Evolutionary conservation across 768 basidiomycete genomes (phyloP).

Genomic region (Basidioascus undulatus): DNA sequence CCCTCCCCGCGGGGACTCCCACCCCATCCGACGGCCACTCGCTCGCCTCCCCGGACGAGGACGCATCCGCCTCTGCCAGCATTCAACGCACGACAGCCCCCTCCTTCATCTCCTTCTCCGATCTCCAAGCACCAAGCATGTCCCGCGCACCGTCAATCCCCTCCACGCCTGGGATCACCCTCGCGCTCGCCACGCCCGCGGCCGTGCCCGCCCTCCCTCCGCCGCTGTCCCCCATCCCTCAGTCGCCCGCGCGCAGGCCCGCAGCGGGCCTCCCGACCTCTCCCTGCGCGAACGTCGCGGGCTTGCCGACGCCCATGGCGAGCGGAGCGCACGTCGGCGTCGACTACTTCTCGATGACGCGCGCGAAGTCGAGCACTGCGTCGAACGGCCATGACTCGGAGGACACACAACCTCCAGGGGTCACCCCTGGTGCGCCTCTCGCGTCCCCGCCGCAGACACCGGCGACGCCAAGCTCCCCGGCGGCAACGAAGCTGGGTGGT

Average conservation of each 20-base stretch:
- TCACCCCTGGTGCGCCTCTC: too few species aligned
- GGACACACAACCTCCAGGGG: too few species aligned
- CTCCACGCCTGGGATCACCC: constrained; percentile 14
- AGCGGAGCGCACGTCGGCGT: constrained; percentile 2
- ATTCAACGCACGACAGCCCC: background rate
- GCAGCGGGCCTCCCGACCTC: background rate
- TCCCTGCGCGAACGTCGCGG: constrained; percentile 1
- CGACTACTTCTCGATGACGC: constrained; percentile 9
- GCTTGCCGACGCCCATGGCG: constrained; percentile 4
- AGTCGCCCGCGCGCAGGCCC: too few species aligned
- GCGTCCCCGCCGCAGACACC: constrained; percentile 22
- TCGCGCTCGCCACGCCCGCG: constrained; percentile 37
- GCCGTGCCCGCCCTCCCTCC: constrained; percentile 44
- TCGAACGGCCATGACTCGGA: too few species aligned
- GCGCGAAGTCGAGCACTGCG: too few species aligned
- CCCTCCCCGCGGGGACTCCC: background rate
- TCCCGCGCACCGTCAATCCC: background rate
- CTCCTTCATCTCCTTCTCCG: constrained; percentile 6
- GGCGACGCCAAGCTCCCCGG: constrained; percentile 21
- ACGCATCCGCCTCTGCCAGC: background rate
- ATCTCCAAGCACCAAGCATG: background rate
- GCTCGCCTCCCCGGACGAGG: constrained; percentile 3
- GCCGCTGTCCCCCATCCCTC: constrained; percentile 5
- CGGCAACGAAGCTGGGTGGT: constrained; percentile 22
- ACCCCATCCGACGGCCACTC: background rate